Percentiles rank a stretch among this genome's conserved stretches.
phyloP scores from a whole-genome alignment of 371 early-diverging fungal species.

The Zopfochytrium polystomum region DNA sequence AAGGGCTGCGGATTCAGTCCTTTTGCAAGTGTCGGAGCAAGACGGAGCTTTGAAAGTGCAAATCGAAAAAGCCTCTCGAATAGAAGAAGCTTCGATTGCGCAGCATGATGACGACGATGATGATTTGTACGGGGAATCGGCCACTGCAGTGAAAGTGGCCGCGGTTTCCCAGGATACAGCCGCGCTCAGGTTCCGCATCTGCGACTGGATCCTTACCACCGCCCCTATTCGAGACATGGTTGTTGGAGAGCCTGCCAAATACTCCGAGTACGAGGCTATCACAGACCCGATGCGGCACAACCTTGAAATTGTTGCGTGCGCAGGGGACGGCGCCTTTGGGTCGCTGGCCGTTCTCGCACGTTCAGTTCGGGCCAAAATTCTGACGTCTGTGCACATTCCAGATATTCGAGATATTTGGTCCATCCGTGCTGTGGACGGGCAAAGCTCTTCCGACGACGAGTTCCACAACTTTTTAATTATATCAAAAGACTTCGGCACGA shows the following conservation, averaged over 20 bases:
- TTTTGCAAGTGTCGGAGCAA: conserved; percentile 62
- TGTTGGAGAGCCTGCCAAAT: conserved; percentile 57
- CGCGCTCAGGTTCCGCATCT: conserved; percentile 60
- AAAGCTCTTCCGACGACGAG: conserved; percentile 30
- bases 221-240: conserved; percentile 78
- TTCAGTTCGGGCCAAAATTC: conserved; percentile 70
- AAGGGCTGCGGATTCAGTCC: conserved; percentile 71
- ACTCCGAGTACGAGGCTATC: conserved; percentile 15
- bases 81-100: too few species aligned
- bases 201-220: conserved; percentile 74
- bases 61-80: too few species aligned
- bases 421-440: conserved; percentile 12
- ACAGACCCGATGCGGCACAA: conserved; percentile 39
- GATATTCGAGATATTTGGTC: conserved; percentile 41
- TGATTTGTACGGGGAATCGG: conserved; percentile 41
- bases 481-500: conserved; percentile 61
- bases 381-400: conserved; percentile 48
- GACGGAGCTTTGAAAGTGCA: too few species aligned
- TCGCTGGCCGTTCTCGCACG: conserved; percentile 76
- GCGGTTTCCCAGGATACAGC: conserved; percentile 5
- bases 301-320: conserved; percentile 77
- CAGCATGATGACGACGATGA: conserved; percentile 41
- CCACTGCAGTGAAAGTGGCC: conserved; percentile 7
- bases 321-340: conserved; percentile 72
- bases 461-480: conserved; percentile 62